Evolutionary conservation across 257 asterid genomes (phyloP).

Genomic region (Asclepias syriaca): DNA sequence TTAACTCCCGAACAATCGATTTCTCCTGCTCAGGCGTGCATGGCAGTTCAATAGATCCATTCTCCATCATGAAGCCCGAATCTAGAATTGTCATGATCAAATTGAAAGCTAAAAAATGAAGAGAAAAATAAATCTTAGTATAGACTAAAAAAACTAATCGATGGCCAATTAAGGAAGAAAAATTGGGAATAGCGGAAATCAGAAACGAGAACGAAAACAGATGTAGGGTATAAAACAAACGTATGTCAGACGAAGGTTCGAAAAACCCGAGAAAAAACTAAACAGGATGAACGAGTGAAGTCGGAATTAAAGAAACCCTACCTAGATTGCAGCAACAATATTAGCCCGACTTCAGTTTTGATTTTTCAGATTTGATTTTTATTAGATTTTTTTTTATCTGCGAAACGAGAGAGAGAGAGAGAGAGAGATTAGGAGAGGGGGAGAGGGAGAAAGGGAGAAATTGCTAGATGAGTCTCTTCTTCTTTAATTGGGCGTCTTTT

Average conservation of each 20-base stretch:
- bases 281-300: background rate
- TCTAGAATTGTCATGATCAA: slow-evolving; percentile 86
- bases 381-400: background rate
- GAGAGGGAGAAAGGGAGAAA: background rate
- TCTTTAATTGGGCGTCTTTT: background rate
- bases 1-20: slow-evolving; percentile 59
- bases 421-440: background rate
- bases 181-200: background rate
- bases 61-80: slow-evolving; percentile 68
- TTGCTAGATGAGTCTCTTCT: background rate
- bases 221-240: background rate
- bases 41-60: slow-evolving; percentile 76
- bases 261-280: background rate
- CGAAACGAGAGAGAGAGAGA: background rate
- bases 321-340: slow-evolving; percentile 4
- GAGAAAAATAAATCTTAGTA: background rate
- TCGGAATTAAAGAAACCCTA: background rate
- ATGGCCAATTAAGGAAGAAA: background rate
- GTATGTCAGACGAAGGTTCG: background rate
- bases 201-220: background rate
- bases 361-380: background rate
- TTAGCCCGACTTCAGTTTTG: background rate
- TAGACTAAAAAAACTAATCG: background rate
- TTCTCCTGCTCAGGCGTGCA: slow-evolving; percentile 83
- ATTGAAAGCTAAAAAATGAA: background rate